Base-by-base conservation (phyloP, 306 rosid species). In the Vigna radiata region DNA sequence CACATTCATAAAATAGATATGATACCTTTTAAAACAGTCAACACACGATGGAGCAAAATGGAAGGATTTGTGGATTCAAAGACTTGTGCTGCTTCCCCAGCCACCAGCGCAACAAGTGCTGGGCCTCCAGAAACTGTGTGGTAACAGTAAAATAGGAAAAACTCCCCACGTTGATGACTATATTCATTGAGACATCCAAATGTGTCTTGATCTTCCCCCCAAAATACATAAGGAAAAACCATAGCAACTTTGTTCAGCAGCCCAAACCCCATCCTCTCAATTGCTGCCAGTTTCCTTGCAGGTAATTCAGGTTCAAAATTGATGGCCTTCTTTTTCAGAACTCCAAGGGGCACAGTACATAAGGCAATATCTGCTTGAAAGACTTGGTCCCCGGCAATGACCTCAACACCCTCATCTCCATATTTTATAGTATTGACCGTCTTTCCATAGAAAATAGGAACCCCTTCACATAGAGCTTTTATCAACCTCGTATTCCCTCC, bases 101-200 rank as follows among this genome's bases (percentile, higher is more conserved):
- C 99, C 78, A 95, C 99, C 21, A 95, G 86, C 5, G 97, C 97
- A 75, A 95, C 64, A 18, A 95, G 92, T 68, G 76, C 90, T 13
- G 99, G 78, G 39, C 91, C 97, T 29, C 99, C 97, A 67, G 99
- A 95, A 89, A 95, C 99, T 25, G 97, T 92, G 82, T 92, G 99
- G 81, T 95, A 92, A 74, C 88, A 53, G 68, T 92, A 95, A 80
- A 95, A 95, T 79, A 95, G 83, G 85, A 95, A 95, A 87, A 88
- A 89, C 79, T 95, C 93, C 66, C 99, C 99, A 33, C 99, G 97
- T 60, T 87, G 83, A 68, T 81, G 87, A 78, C 87, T 82, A 15
- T 82, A 77, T 79, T 89, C 96, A 76, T 82, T 92, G 63, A 95
- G 97, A 83, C 90, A 87, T 76, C 99, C 99, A 82, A 95, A 95